Conservation (phyloP, 805 yeast species). For the Zygosaccharomyces rouxii region DNA sequence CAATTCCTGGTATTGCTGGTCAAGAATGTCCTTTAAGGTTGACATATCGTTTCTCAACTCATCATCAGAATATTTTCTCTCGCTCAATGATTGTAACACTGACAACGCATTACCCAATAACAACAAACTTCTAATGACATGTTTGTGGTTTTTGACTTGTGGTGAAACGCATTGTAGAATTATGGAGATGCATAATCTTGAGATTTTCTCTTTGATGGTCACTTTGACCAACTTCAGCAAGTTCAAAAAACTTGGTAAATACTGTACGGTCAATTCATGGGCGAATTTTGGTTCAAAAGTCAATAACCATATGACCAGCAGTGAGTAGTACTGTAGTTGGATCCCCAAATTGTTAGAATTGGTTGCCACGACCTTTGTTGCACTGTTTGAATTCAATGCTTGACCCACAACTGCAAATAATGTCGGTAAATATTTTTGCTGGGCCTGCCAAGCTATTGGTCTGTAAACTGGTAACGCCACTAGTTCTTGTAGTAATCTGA, state of each 20-base stretch:
- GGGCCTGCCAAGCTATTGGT: slow-evolving; percentile 28
- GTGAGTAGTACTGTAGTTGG: slow-evolving; percentile 78
- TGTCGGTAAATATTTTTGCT: slow-evolving; percentile 44
- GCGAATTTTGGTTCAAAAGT: slow-evolving; percentile 60
- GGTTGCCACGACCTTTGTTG: slow-evolving; percentile 32
- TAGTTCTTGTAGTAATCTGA: slow-evolving; percentile 33
- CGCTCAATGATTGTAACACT: slow-evolving; percentile 62
- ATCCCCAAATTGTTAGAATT: slow-evolving; percentile 47
- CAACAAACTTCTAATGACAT: slow-evolving; percentile 59
- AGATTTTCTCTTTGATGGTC: slow-evolving; percentile 88
- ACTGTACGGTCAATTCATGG: slow-evolving; percentile 49
- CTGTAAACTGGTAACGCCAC: slow-evolving; percentile 29
- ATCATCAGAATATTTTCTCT: slow-evolving; percentile 92
- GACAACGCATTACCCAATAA: slow-evolving; percentile 73
- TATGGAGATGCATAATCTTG: slow-evolving; percentile 75
- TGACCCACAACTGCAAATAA: slow-evolving; percentile 45
- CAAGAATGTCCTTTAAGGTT: slow-evolving; percentile 53
- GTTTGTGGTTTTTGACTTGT: slow-evolving; percentile 38
- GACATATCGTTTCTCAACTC: slow-evolving; percentile 75
- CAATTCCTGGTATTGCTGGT: slow-evolving; percentile 68
- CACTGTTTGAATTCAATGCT: slow-evolving; percentile 30
- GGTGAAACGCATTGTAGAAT: slow-evolving; percentile 54
- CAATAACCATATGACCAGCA: slow-evolving; percentile 78
- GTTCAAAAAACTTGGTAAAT: slow-evolving; percentile 44
- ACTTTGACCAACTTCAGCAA: slow-evolving; percentile 57